Base-by-base conservation (phyloP, 1,284 basidiomycete species). In the Cutaneotrichosporon spelunceum region DNA sequence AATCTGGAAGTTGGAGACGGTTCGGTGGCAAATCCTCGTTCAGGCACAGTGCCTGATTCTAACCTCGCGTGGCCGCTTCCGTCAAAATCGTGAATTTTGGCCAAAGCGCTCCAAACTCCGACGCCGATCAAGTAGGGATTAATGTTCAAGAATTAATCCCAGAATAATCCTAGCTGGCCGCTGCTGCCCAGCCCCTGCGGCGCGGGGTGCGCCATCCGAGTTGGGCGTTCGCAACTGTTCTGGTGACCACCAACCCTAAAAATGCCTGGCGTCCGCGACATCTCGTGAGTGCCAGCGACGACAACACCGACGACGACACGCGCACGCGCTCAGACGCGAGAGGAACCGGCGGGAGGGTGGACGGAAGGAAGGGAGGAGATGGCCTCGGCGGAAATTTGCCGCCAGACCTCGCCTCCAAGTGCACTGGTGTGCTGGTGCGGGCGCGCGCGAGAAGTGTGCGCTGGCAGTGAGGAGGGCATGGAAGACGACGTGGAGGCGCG, bases 241-340 rank as follows among this genome's bases (percentile, higher is more conserved):
- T 19, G 52, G 33, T 53, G 30, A 36, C 48, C 48, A 27, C 33
- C 47, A 57, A 23, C 64, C 68, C 70, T 70, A 68, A 67, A 66
- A 58, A 53, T 93, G 91, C 91, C 91, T 75, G 89, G 89, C 83
- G 91, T 93, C 83, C 84, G 91, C 84, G 91, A 93, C 82, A 87
- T 93, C 81, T 88, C 88, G 91, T 91, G 71, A 76, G 83, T 90
- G 71, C 76, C 29, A 27, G 48, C 27, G 24, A 27, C 55, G 61
- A 56, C 53, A 21, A 56, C 27, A 30, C 7, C 26, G 34, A 33
- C 24, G n/a, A 52, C 48, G 21, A 29, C 42, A 34, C 36, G 42
- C 30, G 53, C 29, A 26, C 48, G 39, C 34, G 39, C 30, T 45
- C 33, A 23, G 49, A 54, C 33, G 24, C 39, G 55, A 33, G 55